Conservation (phyloP, 1,284 basidiomycete genomes). For the Coniferiporia weirii region DNA sequence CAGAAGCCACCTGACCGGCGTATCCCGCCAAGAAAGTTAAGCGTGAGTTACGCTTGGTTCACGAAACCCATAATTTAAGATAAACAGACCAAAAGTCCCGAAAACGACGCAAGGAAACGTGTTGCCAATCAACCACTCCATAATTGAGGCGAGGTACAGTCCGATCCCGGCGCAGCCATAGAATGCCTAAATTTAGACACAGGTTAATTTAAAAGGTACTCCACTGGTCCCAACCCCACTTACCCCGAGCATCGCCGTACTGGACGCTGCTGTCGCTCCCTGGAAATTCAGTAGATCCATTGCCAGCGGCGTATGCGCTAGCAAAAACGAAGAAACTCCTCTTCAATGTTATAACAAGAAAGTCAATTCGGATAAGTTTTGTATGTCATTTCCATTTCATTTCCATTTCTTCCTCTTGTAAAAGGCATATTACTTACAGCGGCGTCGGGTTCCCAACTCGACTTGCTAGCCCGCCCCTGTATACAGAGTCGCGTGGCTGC, state of each 20-base stretch:
- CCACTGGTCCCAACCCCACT: background rate
- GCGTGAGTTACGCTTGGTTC: background rate
- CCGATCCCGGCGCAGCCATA: constrained; percentile 21
- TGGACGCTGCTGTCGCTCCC: constrained; percentile 19
- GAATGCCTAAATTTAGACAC: constrained; percentile 16
- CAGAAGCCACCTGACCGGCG: constrained; percentile 21
- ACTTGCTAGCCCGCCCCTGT: constrained; percentile 4
- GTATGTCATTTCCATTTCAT: background rate
- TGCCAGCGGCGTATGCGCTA: constrained; percentile 20
- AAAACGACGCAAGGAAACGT: constrained; percentile 23
- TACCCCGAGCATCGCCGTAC: constrained; percentile 20
- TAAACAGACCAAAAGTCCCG: constrained; percentile 21
- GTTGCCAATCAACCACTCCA: constrained; percentile 22
- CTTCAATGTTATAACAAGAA: constrained; percentile 7
- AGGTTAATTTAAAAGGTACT: background rate
- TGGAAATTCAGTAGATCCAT: constrained; percentile 23
- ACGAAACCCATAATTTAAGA: background rate
- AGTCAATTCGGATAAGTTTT: background rate
- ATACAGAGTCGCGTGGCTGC: constrained; percentile 16
- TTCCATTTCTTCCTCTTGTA: background rate
- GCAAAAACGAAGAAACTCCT: constrained; percentile 20
- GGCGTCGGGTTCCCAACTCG: constrained; percentile 21
- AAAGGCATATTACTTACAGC: constrained; percentile 14
- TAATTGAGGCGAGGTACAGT: constrained; percentile 20
- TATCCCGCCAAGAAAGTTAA: too few species aligned